Evolutionary conservation across 139 green algal species (phyloP), one percentile per base, ranked within the genome.

Genomic region (Edaphochlamys debaryana): DNA sequence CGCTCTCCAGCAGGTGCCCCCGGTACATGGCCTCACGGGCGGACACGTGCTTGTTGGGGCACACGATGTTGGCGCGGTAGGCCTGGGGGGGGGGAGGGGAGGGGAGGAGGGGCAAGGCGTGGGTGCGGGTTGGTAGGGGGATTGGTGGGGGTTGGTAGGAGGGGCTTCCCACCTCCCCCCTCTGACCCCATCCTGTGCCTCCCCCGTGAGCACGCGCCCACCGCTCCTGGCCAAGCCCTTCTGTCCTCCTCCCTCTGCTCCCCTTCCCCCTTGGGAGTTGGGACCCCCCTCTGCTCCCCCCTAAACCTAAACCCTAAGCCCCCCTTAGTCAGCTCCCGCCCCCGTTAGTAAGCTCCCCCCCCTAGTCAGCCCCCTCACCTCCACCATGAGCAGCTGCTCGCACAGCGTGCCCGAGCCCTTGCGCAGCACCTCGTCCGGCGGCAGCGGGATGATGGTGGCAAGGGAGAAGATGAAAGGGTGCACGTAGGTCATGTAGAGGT

Each of bases 401-500:
- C 97, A 99, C 58, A 99, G 92, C 23, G 97, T 99, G 76, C 97
- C 97, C 1, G 88, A 95, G 36, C 97, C 90, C 89, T 99, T 99
- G 72, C 97, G 92, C 70, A 99, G 93, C 69, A 99, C 96, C 86
- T 99, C 97, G 76, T 99, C 97, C 0, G 97, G 97, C 1, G 96
- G 93, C 93, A 99, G 94, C 30, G 97, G 97, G 90, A 99, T 99
- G 92, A 99, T 97, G 85, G 97, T 99, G 76, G 95, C 92, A 67
- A 99, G 94, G 30, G 95, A 98, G 92, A 99, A 98, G 88, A 99
- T 99, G 94, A 99, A 99, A 38, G 96, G 97, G 91, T 99, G 96
- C 79, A 99, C 97, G 94, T 99, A 99, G 60, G 92, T 99, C 95
- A 98, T 98, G 94, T 99, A 99, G 70, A 99, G 94, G 90, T 99